phyloP scores from a whole-genome alignment of 768 basidiomycete genomes.

The Phanerodontia chrysosporium region DNA sequence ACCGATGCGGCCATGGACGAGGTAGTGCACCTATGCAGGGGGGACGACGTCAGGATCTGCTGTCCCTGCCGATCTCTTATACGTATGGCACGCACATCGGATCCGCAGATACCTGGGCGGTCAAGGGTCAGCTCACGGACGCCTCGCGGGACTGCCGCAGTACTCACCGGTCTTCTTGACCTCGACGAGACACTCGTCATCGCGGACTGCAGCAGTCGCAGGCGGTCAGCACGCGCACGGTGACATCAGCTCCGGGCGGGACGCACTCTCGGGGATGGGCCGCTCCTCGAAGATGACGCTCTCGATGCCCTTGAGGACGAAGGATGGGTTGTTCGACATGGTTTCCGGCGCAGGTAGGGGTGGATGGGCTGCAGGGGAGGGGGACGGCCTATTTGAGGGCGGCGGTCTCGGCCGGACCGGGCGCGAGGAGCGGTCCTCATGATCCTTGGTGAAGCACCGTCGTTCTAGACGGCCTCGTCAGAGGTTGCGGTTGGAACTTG shows the following conservation, averaged over 20 bases:
- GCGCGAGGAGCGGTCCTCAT: neutral
- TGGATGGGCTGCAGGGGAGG: conserved; percentile 3
- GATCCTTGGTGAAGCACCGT: conserved; percentile 6
- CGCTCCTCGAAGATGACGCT: conserved; percentile 69
- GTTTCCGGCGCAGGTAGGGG: conserved; percentile 10
- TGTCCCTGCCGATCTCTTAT: conserved; percentile 12
- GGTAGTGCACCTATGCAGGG: conserved; percentile 62
- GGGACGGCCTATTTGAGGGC: conserved; percentile 7
- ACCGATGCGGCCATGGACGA: conserved; percentile 73
- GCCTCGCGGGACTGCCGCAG: neutral
- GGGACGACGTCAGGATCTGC: conserved; percentile 2
- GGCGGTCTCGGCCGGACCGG: conserved; percentile 6
- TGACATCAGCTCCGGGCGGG: neutral
- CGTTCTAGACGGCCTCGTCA: conserved; percentile 7
- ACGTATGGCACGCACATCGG: conserved; percentile 54
- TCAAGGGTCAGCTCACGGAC: conserved; percentile 1
- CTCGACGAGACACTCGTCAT: conserved; percentile 78
- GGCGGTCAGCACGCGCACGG: neutral
- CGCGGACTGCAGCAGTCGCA: conserved; percentile 42
- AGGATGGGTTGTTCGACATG: conserved; percentile 77
- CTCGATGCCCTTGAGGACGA: conserved; percentile 68
- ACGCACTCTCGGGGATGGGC: conserved; percentile 67
- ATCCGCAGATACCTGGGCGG: conserved; percentile 78
- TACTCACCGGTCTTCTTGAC: conserved; percentile 85
- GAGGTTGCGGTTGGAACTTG: conserved; percentile 10